A percentile compares a stretch with the other conserved stretches of the same genome.
Evolutionary conservation across 768 basidiomycete species (phyloP).

Genomic region (Leccinellum rugosiceps): DNA sequence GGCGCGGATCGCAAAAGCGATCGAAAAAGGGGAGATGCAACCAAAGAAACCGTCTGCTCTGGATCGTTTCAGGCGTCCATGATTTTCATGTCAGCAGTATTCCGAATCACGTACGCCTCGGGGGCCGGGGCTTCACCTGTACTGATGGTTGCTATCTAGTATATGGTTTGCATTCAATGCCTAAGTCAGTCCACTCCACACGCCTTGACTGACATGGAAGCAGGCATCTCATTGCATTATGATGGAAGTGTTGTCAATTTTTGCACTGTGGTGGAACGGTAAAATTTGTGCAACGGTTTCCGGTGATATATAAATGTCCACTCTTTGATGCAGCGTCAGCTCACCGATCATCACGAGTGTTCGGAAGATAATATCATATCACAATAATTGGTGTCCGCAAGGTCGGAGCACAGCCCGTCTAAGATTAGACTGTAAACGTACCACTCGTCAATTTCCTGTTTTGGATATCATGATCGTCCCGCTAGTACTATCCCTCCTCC

Average conservation of each 20-base stretch:
- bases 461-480: not conserved
- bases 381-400: not conserved
- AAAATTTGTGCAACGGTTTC: too few species aligned
- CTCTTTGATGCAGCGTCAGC: too few species aligned
- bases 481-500: not conserved
- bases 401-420: too few species aligned
- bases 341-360: not conserved
- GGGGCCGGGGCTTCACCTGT: not conserved
- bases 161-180: not conserved
- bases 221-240: too few species aligned
- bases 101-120: not conserved
- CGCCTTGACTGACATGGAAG: not conserved
- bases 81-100: conserved; percentile 1
- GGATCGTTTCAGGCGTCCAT: conserved; percentile 33
- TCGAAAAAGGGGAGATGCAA: conserved; percentile 32
- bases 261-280: not conserved
- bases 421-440: too few species aligned
- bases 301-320: too few species aligned
- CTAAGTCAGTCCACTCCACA: not conserved
- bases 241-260: too few species aligned
- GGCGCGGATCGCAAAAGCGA: conserved; percentile 32
- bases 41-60: conserved; percentile 33
- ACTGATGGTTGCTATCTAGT: not conserved
- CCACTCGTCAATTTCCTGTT: not conserved
- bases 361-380: not conserved